Conservation (phyloP, 192 early-diverging fungal genomes). For the Dissophora ornata region DNA sequence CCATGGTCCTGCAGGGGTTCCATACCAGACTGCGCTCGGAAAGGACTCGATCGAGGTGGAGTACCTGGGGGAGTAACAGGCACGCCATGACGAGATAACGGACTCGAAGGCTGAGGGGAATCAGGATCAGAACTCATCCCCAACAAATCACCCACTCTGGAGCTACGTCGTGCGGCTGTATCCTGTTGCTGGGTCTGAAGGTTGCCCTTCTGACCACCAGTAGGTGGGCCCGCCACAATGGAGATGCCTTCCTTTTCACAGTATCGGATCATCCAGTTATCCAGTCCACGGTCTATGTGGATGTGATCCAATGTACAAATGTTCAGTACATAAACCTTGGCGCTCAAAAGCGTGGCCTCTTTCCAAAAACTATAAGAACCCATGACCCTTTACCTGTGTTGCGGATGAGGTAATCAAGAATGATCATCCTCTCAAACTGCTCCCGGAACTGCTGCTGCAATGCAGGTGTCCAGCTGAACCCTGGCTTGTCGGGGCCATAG, state of each 20-base stretch:
- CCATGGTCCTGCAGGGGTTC: constrained; percentile 14
- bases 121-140: constrained; percentile 29
- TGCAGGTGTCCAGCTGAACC: constrained; percentile 60
- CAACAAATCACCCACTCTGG: constrained; percentile 38
- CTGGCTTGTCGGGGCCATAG: constrained; percentile 14
- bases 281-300: constrained; percentile 69
- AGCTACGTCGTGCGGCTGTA: constrained; percentile 17
- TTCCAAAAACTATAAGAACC: too few species aligned
- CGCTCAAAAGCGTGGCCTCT: too few species aligned
- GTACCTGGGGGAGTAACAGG: constrained; percentile 45
- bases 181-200: constrained; percentile 14
- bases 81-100: constrained; percentile 28
- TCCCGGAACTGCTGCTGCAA: constrained; percentile 66
- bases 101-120: background rate
- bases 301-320: too few species aligned
- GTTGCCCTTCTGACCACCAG: constrained; percentile 5
- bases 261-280: constrained; percentile 91
- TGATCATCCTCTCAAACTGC: constrained; percentile 83
- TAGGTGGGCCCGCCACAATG: constrained; percentile 21
- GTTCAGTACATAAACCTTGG: too few species aligned
- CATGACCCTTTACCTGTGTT: constrained; percentile 78
- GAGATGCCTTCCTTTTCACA: constrained; percentile 57
- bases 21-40: constrained; percentile 8
- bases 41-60: constrained; percentile 21
- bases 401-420: constrained; percentile 91